Evolutionary conservation across 805 yeast genomes (phyloP), one percentile per base, ranked within the genome.

Genomic region (Teunomyces gatunensis): DNA sequence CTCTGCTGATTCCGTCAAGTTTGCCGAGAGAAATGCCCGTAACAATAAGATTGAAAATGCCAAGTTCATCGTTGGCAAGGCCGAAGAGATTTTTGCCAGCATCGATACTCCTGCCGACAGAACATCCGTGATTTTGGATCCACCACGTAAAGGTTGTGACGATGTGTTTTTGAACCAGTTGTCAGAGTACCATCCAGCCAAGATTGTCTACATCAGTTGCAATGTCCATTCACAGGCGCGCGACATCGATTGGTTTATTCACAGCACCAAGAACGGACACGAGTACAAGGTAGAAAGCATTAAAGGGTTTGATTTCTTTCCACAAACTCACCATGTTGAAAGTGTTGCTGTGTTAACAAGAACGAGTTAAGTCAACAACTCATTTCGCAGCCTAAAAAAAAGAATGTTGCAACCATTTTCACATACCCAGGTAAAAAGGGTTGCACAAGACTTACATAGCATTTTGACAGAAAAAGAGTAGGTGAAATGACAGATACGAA

Each of bases 151-250:
- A 66, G 99, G 99, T 1, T 92, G 98, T 67, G 97, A 91, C 65
- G 87, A 83, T 44, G 81, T 82, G 7, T 94, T 94, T 61, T 74
- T 94, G 67, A 82, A 85, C 54, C 99, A 94, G 69, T 74, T 94
- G 48, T 79, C 94, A 17, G 88, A 75, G 17, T 94, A 87, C 67
- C 74, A 79, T 52, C 98, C 99, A 2, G 86, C 86, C 12, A 83
- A 84, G 57, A 82, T 94, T 46, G 95, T 94, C n/a, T 94, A 94
- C 68, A 87, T 94, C 48, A 89, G 96, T 52, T 94, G 99, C 74
- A 94, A 94, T 62, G 99, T 94, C 42, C 97, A 92, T 69, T 89
- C 97, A 15, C 99, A 94, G 68, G 98, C 98, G 4, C 76, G 98
- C 57, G 99, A 94, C 64, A 64, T 94, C 40, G 92, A 89, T 55